A percentile compares a stretch with the other conserved stretches of the same genome.
Evolutionary conservation across 352 stramenopile species (phyloP).

Genomic region (Globisporangium iwayamae): DNA sequence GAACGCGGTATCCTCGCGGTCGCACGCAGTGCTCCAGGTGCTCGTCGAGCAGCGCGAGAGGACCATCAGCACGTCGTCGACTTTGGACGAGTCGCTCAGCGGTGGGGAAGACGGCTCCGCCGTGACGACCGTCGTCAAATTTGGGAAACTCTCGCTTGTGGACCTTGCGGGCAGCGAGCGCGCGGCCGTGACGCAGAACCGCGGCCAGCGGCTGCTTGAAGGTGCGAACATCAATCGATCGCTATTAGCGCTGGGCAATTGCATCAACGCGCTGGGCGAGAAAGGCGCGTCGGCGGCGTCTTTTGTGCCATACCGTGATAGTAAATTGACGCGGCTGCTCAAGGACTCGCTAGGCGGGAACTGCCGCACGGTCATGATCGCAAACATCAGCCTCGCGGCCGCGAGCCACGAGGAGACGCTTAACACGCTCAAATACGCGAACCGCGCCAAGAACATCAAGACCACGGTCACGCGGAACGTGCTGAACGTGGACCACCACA

Average conservation of each 20-base stretch:
- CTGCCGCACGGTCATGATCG: constrained; percentile 93
- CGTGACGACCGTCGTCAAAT: constrained; percentile 53
- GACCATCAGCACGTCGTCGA: constrained; percentile 13
- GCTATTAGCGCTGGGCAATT: constrained; percentile 89
- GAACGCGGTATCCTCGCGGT: constrained; percentile 86
- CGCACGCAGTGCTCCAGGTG: constrained; percentile 87
- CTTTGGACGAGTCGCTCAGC: constrained; percentile 7
- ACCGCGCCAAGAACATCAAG: constrained; percentile 93
- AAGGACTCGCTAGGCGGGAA: constrained; percentile 92
- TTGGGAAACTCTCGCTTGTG: constrained; percentile 88
- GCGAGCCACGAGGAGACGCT: constrained; percentile 90
- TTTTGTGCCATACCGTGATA: constrained; percentile 91
- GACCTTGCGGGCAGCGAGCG: constrained; percentile 90
- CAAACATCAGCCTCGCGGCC: constrained; percentile 80
- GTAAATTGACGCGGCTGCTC: constrained; percentile 84
- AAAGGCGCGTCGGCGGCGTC: constrained; percentile 35
- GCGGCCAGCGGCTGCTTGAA: constrained; percentile 78
- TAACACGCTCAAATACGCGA: constrained; percentile 93
- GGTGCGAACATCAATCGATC: constrained; percentile 93
- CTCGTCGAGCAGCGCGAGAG: constrained; percentile 72
- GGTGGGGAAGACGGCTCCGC: not conserved
- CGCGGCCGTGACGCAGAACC: constrained; percentile 88
- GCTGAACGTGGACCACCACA: constrained; percentile 84
- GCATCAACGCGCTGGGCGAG: constrained; percentile 91
- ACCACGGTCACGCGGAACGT: constrained; percentile 87